Evolutionary conservation across 176 grass and related monocot species (phyloP).

Genomic region (Oryza longistaminata): DNA sequence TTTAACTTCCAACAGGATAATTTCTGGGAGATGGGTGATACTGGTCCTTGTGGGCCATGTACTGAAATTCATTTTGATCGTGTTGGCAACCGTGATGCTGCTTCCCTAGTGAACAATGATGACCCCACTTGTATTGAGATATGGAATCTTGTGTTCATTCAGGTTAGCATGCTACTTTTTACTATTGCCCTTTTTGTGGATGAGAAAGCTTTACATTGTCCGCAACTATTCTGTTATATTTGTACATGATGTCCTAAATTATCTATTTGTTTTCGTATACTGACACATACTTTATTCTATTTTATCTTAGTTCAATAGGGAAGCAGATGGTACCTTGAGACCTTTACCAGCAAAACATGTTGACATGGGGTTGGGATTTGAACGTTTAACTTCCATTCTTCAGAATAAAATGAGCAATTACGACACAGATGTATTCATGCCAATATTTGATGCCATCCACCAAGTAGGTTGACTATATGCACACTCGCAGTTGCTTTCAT

Average conservation of each 20-base stretch:
- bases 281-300: not conserved
- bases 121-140: conserved; percentile 96
- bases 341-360: conserved; percentile 93
- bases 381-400: conserved; percentile 88
- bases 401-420: conserved; percentile 99
- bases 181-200: not conserved
- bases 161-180: conserved; percentile 49
- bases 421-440: conserved; percentile 85
- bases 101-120: conserved; percentile 83
- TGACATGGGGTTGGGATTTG: conserved; percentile 92
- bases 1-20: conserved; percentile 65
- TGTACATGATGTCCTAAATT: not conserved
- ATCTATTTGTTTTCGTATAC: not conserved
- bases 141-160: conserved; percentile 98
- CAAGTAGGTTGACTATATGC: conserved; percentile 44
- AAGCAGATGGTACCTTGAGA: conserved; percentile 72
- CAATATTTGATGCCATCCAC: conserved; percentile 90
- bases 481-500: not conserved
- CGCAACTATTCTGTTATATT: not conserved
- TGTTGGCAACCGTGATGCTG: conserved; percentile 76
- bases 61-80: conserved; percentile 99
- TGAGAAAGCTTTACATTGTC: not conserved
- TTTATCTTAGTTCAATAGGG: conserved; percentile 71
- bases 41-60: conserved; percentile 88
- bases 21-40: conserved; percentile 98